phyloP scores from a whole-genome alignment of 2,329 filamentous ascomycete genomes.

The Parafenestella ontariensis region DNA sequence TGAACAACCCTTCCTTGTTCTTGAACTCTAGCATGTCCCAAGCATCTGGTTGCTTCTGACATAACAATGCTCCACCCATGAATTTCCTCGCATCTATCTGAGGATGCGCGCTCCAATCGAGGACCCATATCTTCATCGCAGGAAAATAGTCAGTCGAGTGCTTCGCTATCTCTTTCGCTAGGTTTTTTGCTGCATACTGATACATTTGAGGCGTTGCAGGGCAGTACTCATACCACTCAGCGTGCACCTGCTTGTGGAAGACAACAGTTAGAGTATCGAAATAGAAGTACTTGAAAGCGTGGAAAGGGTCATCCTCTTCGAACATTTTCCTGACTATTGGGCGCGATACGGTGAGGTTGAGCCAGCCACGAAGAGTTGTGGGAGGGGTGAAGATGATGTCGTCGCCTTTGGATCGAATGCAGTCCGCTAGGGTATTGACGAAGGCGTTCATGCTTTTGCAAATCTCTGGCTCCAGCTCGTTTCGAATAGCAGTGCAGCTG shows the following conservation, averaged over 20 bases:
- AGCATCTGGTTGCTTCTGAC: no score
- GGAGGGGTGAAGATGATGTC: constrained; percentile 5
- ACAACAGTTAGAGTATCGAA: constrained; percentile 10
- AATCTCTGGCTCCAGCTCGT: constrained; percentile 13
- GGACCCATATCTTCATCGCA: neutral
- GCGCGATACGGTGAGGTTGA: constrained; percentile 8
- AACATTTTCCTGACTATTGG: constrained; percentile 1
- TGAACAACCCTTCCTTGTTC: neutral
- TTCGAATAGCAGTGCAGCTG: constrained; percentile 9
- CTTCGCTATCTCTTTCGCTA: no score
- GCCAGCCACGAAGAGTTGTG: neutral
- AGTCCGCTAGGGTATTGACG: neutral
- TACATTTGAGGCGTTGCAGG: neutral
- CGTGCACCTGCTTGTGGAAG: neutral
- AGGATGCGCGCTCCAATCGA: neutral
- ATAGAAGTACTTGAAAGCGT: constrained; percentile 7
- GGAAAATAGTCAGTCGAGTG: neutral
- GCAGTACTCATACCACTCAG: neutral
- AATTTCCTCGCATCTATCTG: no score
- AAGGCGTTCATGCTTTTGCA: constrained; percentile 2
- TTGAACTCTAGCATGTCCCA: neutral
- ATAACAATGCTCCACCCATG: no score
- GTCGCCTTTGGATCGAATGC: neutral
- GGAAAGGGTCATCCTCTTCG: constrained; percentile 5
- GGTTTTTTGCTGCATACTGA: neutral